Base-by-base conservation (phyloP, 2,329 filamentous ascomycete species). In the Thelonectria discophora region DNA sequence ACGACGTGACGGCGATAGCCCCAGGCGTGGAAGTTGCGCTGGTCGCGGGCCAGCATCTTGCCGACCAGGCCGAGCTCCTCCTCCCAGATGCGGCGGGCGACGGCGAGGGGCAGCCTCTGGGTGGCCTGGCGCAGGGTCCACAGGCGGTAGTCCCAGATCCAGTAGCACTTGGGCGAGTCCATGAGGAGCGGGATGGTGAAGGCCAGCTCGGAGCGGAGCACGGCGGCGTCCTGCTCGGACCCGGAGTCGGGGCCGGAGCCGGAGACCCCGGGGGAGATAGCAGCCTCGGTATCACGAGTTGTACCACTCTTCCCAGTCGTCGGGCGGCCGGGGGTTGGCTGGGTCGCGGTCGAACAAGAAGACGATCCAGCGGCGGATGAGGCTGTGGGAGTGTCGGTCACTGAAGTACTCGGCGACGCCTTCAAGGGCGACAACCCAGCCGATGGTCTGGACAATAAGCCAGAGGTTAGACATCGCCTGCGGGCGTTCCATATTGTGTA, bases 1-100 rank as follows among this genome's bases (percentile, higher is more conserved):
- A 97, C 88, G 5, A 97, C 88, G 55, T 88, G 86, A 48, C 93
- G 88, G 54, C 95, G 85, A 76, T 99, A 99, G 45, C 90, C 89
- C 95, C 95, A 99, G 32, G 94, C 95, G 74, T 98, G 95, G 74
- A 97, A 99, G 74, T 99, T 99, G 52, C 95, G 88, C 65, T 86
- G 90, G 77, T 99, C 95, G 54, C 89, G 87, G 60, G 82, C 86
- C 47, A 99, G 83, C 94, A 99, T 97, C 78, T 96, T 97, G 62
- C 88, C 86, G 18, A 93, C 91, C 9, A 98, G 81, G 0, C 82
- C 88, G 17, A 99, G 85, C 76, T 99, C 95, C 65, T 90, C 88
- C 70, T 90, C 82, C 95, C 95, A 99, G 51, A 97, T 82, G 40
- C 82, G 78, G 20, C 85, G 83, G 2, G 92, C 87, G 15, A 80